Evolutionary conservation across 2,329 filamentous ascomycete genomes (phyloP).

Genomic region (Daldinia sp.): DNA sequence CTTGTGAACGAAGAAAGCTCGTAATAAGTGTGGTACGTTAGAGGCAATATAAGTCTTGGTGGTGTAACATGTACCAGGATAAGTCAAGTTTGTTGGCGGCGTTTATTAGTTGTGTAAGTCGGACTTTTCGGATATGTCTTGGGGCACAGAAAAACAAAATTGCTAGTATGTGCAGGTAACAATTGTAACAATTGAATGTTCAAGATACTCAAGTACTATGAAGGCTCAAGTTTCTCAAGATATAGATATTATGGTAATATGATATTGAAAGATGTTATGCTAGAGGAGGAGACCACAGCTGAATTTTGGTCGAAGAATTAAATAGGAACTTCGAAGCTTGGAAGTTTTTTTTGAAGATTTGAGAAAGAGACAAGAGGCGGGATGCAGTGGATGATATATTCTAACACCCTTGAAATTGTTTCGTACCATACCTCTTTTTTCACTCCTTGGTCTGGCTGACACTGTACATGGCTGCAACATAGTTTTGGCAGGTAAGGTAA

Average conservation of each 20-base stretch:
- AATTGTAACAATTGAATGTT: slow-evolving; percentile 23
- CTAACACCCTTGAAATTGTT: slow-evolving; percentile 28
- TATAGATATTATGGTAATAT: slow-evolving; percentile 1
- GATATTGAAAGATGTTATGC: slow-evolving; percentile 3
- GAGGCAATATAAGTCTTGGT: slow-evolving; percentile 6
- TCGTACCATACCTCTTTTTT: slow-evolving; percentile 23
- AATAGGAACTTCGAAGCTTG: slow-evolving; percentile 22
- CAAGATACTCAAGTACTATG: slow-evolving; percentile 10
- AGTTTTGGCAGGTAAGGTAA: slow-evolving; percentile 17
- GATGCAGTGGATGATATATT: slow-evolving; percentile 38
- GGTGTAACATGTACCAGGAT: slow-evolving; percentile 33
- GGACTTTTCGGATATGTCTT: slow-evolving; percentile 26
- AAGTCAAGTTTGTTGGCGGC: slow-evolving; percentile 14
- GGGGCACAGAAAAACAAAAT: slow-evolving; percentile 18
- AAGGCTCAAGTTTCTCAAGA: slow-evolving; percentile 12
- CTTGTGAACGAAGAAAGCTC: slow-evolving; percentile 21
- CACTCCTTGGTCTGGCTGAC: slow-evolving; percentile 20
- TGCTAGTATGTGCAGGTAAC: slow-evolving; percentile 19
- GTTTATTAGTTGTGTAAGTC: slow-evolving; percentile 27
- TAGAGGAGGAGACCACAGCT: neutral
- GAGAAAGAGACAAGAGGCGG: slow-evolving; percentile 28
- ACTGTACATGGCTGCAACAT: slow-evolving; percentile 34
- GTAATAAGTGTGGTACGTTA: slow-evolving; percentile 17
- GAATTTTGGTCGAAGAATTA: slow-evolving; percentile 9
- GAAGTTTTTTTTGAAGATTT: slow-evolving; percentile 27